Evolutionary conservation across 169 alveolate species (phyloP).

Genomic region (Cryptosporidium ubiquitum): DNA sequence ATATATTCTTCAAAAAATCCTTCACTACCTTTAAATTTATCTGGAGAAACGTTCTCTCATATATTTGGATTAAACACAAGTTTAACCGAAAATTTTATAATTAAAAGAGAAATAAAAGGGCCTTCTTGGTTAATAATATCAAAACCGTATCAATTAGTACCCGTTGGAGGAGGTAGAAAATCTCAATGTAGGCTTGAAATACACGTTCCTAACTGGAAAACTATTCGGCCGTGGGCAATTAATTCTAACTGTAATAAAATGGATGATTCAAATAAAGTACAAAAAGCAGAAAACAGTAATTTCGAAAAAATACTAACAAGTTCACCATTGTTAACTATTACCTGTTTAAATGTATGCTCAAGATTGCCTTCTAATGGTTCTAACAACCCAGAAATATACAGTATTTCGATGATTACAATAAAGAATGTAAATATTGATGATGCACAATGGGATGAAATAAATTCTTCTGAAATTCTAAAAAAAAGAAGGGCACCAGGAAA

Average conservation of each 20-base stretch:
- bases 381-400: conserved; percentile 31
- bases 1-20: conserved; percentile 52
- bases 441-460: conserved; percentile 31
- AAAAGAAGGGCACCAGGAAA: neutral
- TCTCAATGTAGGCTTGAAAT: conserved; percentile 54
- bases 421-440: conserved; percentile 51
- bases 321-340: conserved; percentile 10
- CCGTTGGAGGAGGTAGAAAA: conserved; percentile 68
- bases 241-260: neutral
- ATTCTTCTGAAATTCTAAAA: conserved; percentile 8
- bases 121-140: conserved; percentile 85
- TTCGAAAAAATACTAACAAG: neutral
- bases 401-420: conserved; percentile 26
- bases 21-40: conserved; percentile 73
- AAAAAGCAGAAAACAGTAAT: neutral
- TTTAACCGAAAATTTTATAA: conserved; percentile 76
- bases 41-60: conserved; percentile 76
- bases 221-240: conserved; percentile 31
- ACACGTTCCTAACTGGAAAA: conserved; percentile 57
- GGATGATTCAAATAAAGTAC: neutral
- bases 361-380: conserved; percentile 41
- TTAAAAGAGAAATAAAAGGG: conserved; percentile 85
- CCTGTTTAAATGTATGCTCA: conserved; percentile 38
- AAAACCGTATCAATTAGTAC: conserved; percentile 39
- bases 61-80: conserved; percentile 79